A percentile compares a stretch with the other conserved stretches of the same genome.
Evolutionary conservation across 768 basidiomycete genomes (phyloP).

Genomic region (Leccinum imitatum): DNA sequence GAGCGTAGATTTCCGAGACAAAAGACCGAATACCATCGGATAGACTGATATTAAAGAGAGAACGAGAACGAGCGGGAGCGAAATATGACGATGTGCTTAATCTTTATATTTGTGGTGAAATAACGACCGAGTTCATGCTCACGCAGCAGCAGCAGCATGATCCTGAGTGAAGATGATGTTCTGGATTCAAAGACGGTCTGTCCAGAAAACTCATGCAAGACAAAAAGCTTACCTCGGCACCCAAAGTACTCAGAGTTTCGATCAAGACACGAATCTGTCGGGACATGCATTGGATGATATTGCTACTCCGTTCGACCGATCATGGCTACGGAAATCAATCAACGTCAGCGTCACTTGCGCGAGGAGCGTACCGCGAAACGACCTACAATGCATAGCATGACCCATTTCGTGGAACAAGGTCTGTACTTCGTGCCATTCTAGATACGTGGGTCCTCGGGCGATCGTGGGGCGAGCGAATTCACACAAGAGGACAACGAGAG

Average conservation of each 20-base stretch:
- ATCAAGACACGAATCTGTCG: no score
- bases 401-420: constrained; percentile 99
- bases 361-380: neutral
- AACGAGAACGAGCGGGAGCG: no score
- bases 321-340: constrained; percentile 66
- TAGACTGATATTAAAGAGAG: no score
- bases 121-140: neutral
- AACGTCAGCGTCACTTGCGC: constrained; percentile 5
- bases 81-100: neutral
- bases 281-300: no score
- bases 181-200: no score
- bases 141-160: no score
- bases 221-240: no score
- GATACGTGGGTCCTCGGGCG: constrained; percentile 62
- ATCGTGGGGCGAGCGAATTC: constrained; percentile 73
- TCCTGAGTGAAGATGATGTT: no score
- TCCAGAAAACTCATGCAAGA: no score
- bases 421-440: constrained; percentile 92
- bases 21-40: no score
- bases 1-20: no score
- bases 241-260: no score
- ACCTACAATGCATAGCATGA: constrained; percentile 98
- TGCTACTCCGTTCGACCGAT: constrained; percentile 89
- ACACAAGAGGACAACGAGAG: constrained; percentile 87
- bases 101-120: constrained; percentile 7